Percentiles rank a stretch among this genome's conserved stretches.
These are phyloP conservation scores for Mycena capillaripes DNA, from an alignment of 768 basidiomycete species.

Conservation along the genomic window DNA sequence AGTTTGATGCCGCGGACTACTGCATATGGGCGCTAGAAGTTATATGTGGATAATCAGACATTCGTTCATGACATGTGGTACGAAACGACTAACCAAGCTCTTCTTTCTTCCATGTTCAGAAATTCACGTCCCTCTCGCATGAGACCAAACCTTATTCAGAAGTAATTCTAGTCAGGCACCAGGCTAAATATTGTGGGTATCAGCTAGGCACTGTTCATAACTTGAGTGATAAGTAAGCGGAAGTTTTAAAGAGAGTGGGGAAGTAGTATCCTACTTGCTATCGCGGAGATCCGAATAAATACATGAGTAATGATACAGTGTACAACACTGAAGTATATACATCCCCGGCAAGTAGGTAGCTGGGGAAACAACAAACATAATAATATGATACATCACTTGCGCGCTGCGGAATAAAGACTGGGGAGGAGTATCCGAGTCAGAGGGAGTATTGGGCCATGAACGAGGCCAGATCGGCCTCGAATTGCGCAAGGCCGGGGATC, in stretches of 20 bases:
- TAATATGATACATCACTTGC: background rate
- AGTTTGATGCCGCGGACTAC: too few relatives aligned
- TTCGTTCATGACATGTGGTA: too few relatives aligned
- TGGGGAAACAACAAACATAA: background rate
- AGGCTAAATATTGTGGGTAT: background rate
- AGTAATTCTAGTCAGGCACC: conserved; percentile 4
- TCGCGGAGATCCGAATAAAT: background rate
- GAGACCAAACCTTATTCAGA: conserved; percentile 19
- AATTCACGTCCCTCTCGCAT: conserved; percentile 2
- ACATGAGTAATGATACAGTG: conserved; percentile 29
- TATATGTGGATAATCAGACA: too few relatives aligned
- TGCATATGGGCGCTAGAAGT: too few relatives aligned
- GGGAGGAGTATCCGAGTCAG: background rate
- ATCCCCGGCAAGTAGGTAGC: background rate
- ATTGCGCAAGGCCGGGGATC: conserved; percentile 29
- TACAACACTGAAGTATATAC: conserved; percentile 32
- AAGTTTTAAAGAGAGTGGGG: conserved; percentile 5
- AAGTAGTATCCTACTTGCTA: background rate
- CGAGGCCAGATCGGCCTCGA: conserved; percentile 34
- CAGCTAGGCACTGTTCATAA: background rate
- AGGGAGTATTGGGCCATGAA: conserved; percentile 36
- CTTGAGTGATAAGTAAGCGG: conserved; percentile 12
- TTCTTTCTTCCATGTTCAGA: too few relatives aligned
- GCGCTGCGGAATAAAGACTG: background rate
- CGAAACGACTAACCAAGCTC: too few relatives aligned